A percentile compares a stretch with the other conserved stretches of the same genome.
These are phyloP conservation scores for Paxillus involutus DNA, from an alignment of 768 basidiomycete genomes.

Conservation along the genomic window DNA sequence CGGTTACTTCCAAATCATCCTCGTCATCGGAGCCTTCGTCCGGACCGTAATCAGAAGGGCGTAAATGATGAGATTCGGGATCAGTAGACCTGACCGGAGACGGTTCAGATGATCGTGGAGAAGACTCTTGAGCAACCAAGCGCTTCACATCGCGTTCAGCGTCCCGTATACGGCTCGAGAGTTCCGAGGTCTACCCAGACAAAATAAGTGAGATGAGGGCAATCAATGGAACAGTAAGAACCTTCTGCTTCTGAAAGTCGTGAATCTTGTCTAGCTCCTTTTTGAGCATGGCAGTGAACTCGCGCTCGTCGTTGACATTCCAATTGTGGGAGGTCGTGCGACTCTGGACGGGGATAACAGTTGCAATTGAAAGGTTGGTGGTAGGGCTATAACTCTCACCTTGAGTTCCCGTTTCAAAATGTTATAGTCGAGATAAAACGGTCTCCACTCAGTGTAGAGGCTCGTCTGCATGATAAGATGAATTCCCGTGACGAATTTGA, in stretches of 20 bases:
- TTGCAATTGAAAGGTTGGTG: background rate
- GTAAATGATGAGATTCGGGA: conserved; percentile 54
- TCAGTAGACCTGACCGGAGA: conserved; percentile 37
- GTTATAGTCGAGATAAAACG: conserved; percentile 89
- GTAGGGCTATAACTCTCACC: conserved; percentile 34
- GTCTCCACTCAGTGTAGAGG: conserved; percentile 88
- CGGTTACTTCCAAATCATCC: conserved; percentile 44
- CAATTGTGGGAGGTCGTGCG: conserved; percentile 60
- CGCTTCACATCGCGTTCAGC: conserved; percentile 81
- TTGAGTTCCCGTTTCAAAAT: conserved; percentile 89
- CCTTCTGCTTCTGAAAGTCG: conserved; percentile 90
- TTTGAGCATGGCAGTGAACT: conserved; percentile 79
- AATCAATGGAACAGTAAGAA: conserved; percentile 25
- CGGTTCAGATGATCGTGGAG: conserved; percentile 21
- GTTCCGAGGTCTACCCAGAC: conserved; percentile 65
- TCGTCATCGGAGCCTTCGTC: conserved; percentile 72
- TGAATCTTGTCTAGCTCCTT: conserved; percentile 92
- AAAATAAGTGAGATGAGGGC: conserved; percentile 1
- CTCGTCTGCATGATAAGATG: conserved; percentile 51
- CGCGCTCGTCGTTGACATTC: conserved; percentile 76
- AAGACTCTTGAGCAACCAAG: conserved; percentile 62
- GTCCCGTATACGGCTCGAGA: conserved; percentile 75
- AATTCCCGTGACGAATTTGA: background rate
- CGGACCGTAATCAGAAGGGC: conserved; percentile 43
- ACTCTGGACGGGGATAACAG: conserved; percentile 31